A percentile compares a stretch with the other conserved stretches of the same genome.
phyloP scores from a whole-genome alignment of 2,329 filamentous ascomycete species.

The Drechslerella dactyloides region DNA sequence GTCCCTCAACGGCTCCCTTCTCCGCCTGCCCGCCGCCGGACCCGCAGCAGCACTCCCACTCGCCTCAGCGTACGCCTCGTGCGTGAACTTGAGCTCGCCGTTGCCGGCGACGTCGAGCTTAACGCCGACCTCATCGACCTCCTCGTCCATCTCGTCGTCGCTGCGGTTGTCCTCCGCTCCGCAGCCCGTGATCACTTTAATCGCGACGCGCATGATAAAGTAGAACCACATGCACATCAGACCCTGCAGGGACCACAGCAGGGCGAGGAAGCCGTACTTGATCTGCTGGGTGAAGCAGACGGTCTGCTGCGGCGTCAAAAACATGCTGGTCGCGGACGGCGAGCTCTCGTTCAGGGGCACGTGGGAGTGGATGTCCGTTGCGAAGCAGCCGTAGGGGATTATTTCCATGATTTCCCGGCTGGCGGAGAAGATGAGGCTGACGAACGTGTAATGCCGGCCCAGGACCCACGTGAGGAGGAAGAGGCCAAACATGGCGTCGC shows the following conservation, averaged over 20 bases:
- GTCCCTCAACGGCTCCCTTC: constrained; percentile 38
- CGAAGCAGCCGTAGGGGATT: constrained; percentile 75
- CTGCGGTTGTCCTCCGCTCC: constrained; percentile 85
- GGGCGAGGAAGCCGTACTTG: constrained; percentile 75
- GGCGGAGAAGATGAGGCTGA: constrained; percentile 81
- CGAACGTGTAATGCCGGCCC: constrained; percentile 80
- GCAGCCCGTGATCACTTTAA: constrained; percentile 76
- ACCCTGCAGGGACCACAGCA: constrained; percentile 77
- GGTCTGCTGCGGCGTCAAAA: constrained; percentile 65
- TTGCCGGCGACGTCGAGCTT: constrained; percentile 15
- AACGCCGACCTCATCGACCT: constrained; percentile 62
- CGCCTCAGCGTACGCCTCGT: constrained; percentile 31
- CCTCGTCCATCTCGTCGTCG: constrained; percentile 78
- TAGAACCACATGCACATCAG: constrained; percentile 87
- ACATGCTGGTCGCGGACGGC: constrained; percentile 67
- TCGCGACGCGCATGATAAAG: constrained; percentile 83
- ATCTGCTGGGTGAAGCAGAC: constrained; percentile 81
- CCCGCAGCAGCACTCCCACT: constrained; percentile 36
- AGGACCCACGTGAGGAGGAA: constrained; percentile 87
- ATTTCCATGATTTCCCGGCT: constrained; percentile 69
- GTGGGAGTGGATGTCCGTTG: constrained; percentile 54
- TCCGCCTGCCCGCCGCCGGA: constrained; percentile 26
- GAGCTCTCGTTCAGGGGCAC: constrained; percentile 66
- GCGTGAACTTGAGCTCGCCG: constrained; percentile 28
- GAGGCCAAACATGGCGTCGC: constrained; percentile 81